These are phyloP conservation scores for Raddia guianensis DNA, from an alignment of 176 grass and related monocot species.

Conservation along the genomic window DNA sequence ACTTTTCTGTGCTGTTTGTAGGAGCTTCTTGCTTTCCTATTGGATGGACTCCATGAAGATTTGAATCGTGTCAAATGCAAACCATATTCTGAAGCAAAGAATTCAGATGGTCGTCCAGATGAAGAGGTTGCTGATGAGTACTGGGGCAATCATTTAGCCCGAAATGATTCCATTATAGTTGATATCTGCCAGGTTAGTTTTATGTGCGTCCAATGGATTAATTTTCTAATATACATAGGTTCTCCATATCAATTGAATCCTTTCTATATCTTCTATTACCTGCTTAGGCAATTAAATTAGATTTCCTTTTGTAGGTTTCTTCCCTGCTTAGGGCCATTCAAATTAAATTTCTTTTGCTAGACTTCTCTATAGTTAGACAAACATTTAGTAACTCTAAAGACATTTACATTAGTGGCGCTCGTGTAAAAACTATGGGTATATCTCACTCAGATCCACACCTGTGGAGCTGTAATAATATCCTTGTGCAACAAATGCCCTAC, in stretches of 20 bases:
- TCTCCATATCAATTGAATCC: not conserved
- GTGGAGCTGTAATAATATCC: conserved; percentile 15
- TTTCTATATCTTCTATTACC: conserved; percentile 29
- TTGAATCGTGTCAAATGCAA: conserved; percentile 93
- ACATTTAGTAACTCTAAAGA: not conserved
- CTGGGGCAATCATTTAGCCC: conserved; percentile 95
- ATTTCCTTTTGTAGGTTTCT: not conserved
- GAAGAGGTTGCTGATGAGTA: conserved; percentile 89
- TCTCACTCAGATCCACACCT: not conserved
- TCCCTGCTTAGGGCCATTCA: not conserved
- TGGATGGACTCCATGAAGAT: conserved; percentile 99
- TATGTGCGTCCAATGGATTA: not conserved
- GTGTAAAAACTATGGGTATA: not conserved
- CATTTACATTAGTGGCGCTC: not conserved
- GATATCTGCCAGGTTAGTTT: conserved; percentile 95
- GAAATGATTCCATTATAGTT: conserved; percentile 97
- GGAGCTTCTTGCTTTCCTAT: conserved; percentile 98
- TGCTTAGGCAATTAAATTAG: too few species aligned
- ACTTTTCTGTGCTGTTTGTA: conserved; percentile 39
- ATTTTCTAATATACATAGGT: conserved; percentile 15
- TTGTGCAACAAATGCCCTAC: conserved; percentile 1
- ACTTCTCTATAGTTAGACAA: conserved; percentile 4
- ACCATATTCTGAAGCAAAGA: conserved; percentile 87
- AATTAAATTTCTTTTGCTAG: not conserved
- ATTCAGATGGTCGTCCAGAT: conserved; percentile 77